Base-by-base conservation (phyloP, 1,284 basidiomycete genomes). In the Trichosporon coremiiforme region DNA sequence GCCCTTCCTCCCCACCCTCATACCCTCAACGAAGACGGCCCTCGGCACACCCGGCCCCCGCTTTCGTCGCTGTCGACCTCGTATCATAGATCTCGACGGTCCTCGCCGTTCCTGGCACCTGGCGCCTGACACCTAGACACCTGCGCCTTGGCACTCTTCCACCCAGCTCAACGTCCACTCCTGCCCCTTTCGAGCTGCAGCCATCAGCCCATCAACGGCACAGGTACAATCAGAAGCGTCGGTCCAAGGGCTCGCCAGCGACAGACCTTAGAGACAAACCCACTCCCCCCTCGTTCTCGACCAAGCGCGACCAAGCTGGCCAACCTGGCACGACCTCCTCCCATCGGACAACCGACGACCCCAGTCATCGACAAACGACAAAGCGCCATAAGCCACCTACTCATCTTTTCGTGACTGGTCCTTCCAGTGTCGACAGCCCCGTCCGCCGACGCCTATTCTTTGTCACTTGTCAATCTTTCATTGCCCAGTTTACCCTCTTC, bases 391-490 rank as follows among this genome's bases (percentile, higher is more conserved):
- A 33, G 57, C 57, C 57, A 33, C 57, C 57, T 25, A 29, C 31
- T 33, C 29, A n/a, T 33, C 29, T 33, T 62, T 62, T 17, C 57
- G 57, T 33, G 57, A 35, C 57, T 20, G 31, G 57, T 33, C 25
- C 36, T 38, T 60, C 15, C 57, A 62, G 31, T 15, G 29, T 33
- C 57, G 31, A 31, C 57, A 33, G 29, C 29, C 57, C 57, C 29
- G 7, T n/a, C 17, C 36, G 36, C 36, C 36, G 9, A 38, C 57
- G 29, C 55, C 55, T 33, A 31, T 33, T 9, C 57, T 62, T 62
- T 62, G 57, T 35, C 57, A 62, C 31, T 31, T 33, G 57, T 62
- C 57, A 62, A 62, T 62, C 57, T 62, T 62, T 62, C 57, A 62
- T 33, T 62, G n/a, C 57, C 6, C 31, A 33, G 8, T 33, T 33